Base-by-base conservation (phyloP, 495 filamentous ascomycete species). In the Neurospora sp. region DNA sequence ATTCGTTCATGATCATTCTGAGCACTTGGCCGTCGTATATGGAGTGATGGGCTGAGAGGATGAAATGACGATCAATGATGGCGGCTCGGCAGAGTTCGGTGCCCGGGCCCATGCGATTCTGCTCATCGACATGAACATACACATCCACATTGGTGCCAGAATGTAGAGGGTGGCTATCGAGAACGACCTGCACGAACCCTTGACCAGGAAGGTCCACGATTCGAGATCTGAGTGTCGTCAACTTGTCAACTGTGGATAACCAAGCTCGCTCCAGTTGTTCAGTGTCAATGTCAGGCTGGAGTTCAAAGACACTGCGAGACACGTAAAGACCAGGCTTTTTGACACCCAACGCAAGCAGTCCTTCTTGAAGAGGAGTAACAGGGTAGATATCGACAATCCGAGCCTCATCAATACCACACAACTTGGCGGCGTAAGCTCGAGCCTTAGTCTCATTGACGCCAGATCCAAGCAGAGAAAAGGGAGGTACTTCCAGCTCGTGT, bases 21-120 rank as follows among this genome's bases (percentile, higher is more conserved):
- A 87, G 78, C 16, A 84, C 87, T 88, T 88, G 91, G 38, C 88
- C 89, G 72, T 92, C 90, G 75, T 90, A 92, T 4, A 91, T 76
- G 1, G 87, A 85, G 73, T 92, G 90, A 71, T 91, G 89, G 6
- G 88, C 81, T 14, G 87, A 88, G 84, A 89, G 80, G 77, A 90
- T 87, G 68, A 83, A 65, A 7, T 40, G 18, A 27, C 46, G 72
- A 8, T 41, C 20, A 20, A 77, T 72, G 16, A 82, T 73, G 7
- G 79, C 71, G 38, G 76, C 79, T 35, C 76, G 71, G 20, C 77
- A 73, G 0, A 83, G 73, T 0, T 46, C 42, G 42, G 42, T 44
- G 6, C 42, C 42, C 5, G 42, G 42, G 2, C 42, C 42, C 42
- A 44, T 44, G 42, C n/a, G 42, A 44, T 44, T 44, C 0, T 8